A percentile compares a stretch with the other conserved stretches of the same genome.
Conservation (phyloP, 2,329 filamentous ascomycete genomes). For the Penicillium hesseltinei region DNA sequence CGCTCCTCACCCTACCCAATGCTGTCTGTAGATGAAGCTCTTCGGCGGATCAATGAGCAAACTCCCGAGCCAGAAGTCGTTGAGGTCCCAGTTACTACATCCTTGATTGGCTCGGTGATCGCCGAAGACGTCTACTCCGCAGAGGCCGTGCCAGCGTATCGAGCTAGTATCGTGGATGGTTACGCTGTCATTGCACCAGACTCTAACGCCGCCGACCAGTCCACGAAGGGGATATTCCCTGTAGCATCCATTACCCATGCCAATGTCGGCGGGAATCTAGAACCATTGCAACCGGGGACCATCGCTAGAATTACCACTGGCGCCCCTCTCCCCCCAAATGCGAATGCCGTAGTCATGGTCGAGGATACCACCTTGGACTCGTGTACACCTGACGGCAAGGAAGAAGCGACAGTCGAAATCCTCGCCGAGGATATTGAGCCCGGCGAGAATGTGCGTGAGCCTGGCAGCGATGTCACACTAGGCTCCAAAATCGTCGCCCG, state of each 20-base stretch:
- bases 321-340: slow-evolving; percentile 81
- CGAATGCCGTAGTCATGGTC: slow-evolving; percentile 93
- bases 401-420: slow-evolving; percentile 87
- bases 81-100: slow-evolving; percentile 60
- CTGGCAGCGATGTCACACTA: slow-evolving; percentile 79
- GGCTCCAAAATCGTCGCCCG: slow-evolving; percentile 69
- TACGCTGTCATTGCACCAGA: slow-evolving; percentile 72
- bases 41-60: slow-evolving; percentile 68
- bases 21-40: slow-evolving; percentile 79
- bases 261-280: slow-evolving; percentile 63
- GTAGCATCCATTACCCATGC: slow-evolving; percentile 87
- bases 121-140: slow-evolving; percentile 76
- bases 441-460: slow-evolving; percentile 85
- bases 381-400: slow-evolving; percentile 73
- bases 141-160: slow-evolving; percentile 87
- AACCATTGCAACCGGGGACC: slow-evolving; percentile 65
- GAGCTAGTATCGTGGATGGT: slow-evolving; percentile 94
- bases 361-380: slow-evolving; percentile 81
- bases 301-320: slow-evolving; percentile 93
- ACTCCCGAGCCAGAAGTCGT: slow-evolving; percentile 63
- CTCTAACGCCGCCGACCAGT: slow-evolving; percentile 53
- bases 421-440: slow-evolving; percentile 70
- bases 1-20: slow-evolving; percentile 89
- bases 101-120: slow-evolving; percentile 72
- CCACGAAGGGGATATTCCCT: slow-evolving; percentile 76